A percentile compares a stretch with the other conserved stretches of the same genome.
Evolutionary conservation across 2,329 filamentous ascomycete genomes (phyloP).

Genomic region (Hymenoscyphus salicellus): DNA sequence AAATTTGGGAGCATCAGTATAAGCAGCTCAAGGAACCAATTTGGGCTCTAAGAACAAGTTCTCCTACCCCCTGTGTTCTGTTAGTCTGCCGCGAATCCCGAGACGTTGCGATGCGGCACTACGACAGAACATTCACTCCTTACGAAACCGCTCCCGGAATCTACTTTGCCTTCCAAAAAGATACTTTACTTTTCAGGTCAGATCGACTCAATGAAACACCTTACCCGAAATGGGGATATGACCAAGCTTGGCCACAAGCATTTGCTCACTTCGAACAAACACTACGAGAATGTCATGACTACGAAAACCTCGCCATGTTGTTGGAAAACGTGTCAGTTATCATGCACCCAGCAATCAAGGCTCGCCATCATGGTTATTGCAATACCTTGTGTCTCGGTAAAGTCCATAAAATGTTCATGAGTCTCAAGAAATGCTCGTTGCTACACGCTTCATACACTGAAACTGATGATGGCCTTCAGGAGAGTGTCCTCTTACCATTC

Average conservation of each 20-base stretch:
- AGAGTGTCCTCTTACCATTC: not conserved
- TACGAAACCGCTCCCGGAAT: not conserved
- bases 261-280: not conserved
- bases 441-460: not conserved
- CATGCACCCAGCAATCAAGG: not conserved
- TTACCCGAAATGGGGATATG: not conserved
- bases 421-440: not conserved
- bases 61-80: not conserved
- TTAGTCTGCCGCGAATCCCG: not conserved
- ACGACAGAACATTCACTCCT: not conserved
- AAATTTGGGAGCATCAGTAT: not conserved
- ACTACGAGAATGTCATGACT: not conserved
- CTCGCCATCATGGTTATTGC: not conserved
- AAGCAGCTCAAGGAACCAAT: not conserved
- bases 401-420: not conserved
- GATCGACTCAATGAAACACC: not conserved
- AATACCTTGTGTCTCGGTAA: not conserved
- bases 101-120: not conserved
- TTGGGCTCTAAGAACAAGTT: not conserved
- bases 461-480: not conserved
- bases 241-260: not conserved
- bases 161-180: not conserved
- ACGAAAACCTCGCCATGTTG: not conserved
- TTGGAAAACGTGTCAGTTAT: not conserved
- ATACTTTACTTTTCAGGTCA: not conserved